phyloP scores from a whole-genome alignment of 2,329 filamentous ascomycete species.

The Alternaria arbusti region DNA sequence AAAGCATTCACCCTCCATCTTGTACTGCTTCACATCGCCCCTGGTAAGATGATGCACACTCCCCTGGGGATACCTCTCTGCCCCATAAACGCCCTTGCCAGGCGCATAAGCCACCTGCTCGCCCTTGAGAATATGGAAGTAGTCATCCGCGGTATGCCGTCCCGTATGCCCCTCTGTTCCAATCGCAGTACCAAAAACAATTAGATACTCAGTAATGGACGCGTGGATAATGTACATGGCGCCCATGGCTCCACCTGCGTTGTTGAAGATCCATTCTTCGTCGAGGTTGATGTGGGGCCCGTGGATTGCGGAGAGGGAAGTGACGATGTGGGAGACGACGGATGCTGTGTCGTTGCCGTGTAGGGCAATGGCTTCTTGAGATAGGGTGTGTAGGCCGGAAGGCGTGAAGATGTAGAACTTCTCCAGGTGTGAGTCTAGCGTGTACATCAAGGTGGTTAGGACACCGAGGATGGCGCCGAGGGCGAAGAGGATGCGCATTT shows the following conservation, averaged over 20 bases:
- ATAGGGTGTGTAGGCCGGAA: constrained; percentile 71
- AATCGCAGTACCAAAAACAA: constrained; percentile 63
- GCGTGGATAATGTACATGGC: constrained; percentile 90
- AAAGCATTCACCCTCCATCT: constrained; percentile 77
- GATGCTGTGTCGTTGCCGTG: constrained; percentile 78
- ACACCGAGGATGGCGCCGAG: constrained; percentile 31
- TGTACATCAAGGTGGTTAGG: constrained; percentile 35
- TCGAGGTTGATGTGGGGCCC: constrained; percentile 66
- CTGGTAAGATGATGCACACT: constrained; percentile 74
- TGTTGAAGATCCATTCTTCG: constrained; percentile 91
- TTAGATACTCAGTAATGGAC: constrained; percentile 72
- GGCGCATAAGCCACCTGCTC: constrained; percentile 75
- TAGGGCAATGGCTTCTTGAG: constrained; percentile 67
- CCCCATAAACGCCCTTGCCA: constrained; percentile 66
- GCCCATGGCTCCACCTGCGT: constrained; percentile 89
- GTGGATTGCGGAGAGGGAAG: constrained; percentile 61
- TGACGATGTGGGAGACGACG: constrained; percentile 73
- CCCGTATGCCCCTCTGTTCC: constrained; percentile 89
- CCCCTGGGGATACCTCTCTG: constrained; percentile 73
- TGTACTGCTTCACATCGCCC: constrained; percentile 81
- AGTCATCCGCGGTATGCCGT: constrained; percentile 90
- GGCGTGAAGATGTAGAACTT: constrained; percentile 77
- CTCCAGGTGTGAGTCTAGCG: constrained; percentile 34
- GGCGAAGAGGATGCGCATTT: constrained; percentile 26
- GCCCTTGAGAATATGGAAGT: constrained; percentile 87